Percentiles rank a stretch among this genome's conserved stretches.
phyloP scores from a whole-genome alignment of 331 rosid species.

The Erythrophleum ivorense region DNA sequence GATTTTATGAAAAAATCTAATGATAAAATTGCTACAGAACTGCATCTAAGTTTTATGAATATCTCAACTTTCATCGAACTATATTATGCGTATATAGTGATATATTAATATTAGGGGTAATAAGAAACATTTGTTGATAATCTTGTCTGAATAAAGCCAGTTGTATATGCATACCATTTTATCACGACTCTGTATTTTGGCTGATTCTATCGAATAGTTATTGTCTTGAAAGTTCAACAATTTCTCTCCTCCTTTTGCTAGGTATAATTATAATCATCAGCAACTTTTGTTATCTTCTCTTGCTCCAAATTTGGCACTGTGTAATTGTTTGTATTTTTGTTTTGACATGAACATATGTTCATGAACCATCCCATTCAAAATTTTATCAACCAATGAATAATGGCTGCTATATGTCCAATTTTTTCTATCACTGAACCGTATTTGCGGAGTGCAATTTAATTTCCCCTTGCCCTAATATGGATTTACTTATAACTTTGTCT shows the following conservation, averaged over 20 bases:
- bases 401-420: not conserved
- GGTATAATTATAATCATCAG: not conserved
- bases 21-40: not conserved
- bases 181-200: slow-evolving; percentile 37
- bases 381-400: not conserved
- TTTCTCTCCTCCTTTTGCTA: not conserved
- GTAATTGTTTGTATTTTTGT: slow-evolving; percentile 24
- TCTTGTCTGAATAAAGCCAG: slow-evolving; percentile 32
- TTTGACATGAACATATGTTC: slow-evolving; percentile 7
- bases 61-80: not conserved
- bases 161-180: not conserved
- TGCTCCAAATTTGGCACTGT: not conserved
- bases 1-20: not conserved
- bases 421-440: too few species aligned
- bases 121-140: slow-evolving; percentile 24
- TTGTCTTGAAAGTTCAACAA: slow-evolving; percentile 18
- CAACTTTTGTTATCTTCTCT: slow-evolving; percentile 17
- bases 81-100: not conserved
- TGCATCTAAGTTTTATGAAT: not conserved
- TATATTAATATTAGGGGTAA: not conserved
- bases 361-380: slow-evolving; percentile 6
- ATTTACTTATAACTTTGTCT: too few species aligned
- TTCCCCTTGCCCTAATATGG: too few species aligned
- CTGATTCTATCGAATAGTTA: slow-evolving; percentile 21
- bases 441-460: too few species aligned